These are phyloP conservation scores for Torulaspora microellipsoides DNA, from an alignment of 805 yeast species.

Conservation along the genomic window DNA sequence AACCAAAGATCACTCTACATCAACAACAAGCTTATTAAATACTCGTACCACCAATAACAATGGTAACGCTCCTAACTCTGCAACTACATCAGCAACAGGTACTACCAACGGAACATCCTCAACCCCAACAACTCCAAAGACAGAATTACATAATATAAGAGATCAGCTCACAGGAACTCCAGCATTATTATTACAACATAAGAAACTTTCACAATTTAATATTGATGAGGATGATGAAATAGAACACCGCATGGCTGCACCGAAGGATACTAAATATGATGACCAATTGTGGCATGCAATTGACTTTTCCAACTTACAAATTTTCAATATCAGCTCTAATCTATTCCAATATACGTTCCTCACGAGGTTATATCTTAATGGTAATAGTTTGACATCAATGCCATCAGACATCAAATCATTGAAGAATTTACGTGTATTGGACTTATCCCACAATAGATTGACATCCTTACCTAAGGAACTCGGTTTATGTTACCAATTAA, in stretches of 20 bases:
- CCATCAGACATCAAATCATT: slow-evolving; percentile 69
- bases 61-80: slow-evolving; percentile 9
- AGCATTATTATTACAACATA: slow-evolving; percentile 35
- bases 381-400: slow-evolving; percentile 65
- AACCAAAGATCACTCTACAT: slow-evolving; percentile 5
- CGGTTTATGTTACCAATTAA: slow-evolving; percentile 75
- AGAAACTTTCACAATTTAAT: slow-evolving; percentile 39
- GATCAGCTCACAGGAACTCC: slow-evolving; percentile 26
- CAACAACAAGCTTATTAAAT: background rate
- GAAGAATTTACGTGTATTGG: slow-evolving; percentile 73
- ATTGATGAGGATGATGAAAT: slow-evolving; percentile 54
- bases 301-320: slow-evolving; percentile 87
- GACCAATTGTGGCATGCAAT: slow-evolving; percentile 92
- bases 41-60: slow-evolving; percentile 1
- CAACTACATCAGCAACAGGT: slow-evolving; percentile 14
- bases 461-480: slow-evolving; percentile 74
- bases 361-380: slow-evolving; percentile 81
- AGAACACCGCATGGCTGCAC: slow-evolving; percentile 24
- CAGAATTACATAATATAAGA: slow-evolving; percentile 25
- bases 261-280: slow-evolving; percentile 35
- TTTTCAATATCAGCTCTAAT: slow-evolving; percentile 63
- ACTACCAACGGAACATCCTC: slow-evolving; percentile 26
- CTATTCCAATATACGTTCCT: slow-evolving; percentile 78
- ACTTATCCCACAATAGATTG: slow-evolving; percentile 73
- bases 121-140: slow-evolving; percentile 34